A percentile compares a stretch with the other conserved stretches of the same genome.
phyloP scores from a whole-genome alignment of 768 basidiomycete species.

The Amanita exitialis region DNA sequence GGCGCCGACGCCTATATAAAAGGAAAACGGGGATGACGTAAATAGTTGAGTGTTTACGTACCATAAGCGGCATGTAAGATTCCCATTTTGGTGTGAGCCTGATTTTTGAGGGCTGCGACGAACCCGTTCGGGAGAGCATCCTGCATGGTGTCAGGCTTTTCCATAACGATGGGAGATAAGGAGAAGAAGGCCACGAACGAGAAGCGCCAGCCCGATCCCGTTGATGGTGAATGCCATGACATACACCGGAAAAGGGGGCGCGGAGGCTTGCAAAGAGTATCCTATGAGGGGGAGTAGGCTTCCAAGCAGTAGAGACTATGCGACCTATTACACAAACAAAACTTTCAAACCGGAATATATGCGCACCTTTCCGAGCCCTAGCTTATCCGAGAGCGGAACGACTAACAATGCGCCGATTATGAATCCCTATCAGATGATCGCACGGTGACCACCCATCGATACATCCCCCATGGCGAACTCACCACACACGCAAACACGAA shows the following conservation, averaged over 20 bases:
- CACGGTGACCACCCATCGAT: not conserved
- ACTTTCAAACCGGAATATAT: no score
- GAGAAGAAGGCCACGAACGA: slow-evolving; percentile 21
- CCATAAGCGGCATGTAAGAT: slow-evolving; percentile 60
- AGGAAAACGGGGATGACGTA: not conserved
- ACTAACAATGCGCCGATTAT: slow-evolving; percentile 28
- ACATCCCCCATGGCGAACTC: slow-evolving; percentile 5
- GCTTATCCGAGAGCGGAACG: slow-evolving; percentile 23
- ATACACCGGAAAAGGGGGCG: slow-evolving; percentile 57
- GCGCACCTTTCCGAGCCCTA: slow-evolving; percentile 35
- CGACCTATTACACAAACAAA: no score
- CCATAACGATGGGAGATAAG: not conserved
- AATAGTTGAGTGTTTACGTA: slow-evolving; percentile 6
- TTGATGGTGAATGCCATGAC: slow-evolving; percentile 35
- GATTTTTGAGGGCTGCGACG: slow-evolving; percentile 48
- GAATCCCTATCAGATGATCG: slow-evolving; percentile 24
- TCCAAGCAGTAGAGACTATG: slow-evolving; percentile 20
- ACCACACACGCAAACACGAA: slow-evolving; percentile 38
- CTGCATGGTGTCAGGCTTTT: slow-evolving; percentile 20
- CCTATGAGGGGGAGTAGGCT: slow-evolving; percentile 41
- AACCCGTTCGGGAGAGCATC: slow-evolving; percentile 69
- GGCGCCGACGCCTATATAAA: slow-evolving; percentile 49
- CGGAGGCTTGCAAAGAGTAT: slow-evolving; percentile 42
- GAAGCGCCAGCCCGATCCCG: slow-evolving; percentile 31
- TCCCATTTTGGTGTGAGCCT: slow-evolving; percentile 58